Evolutionary conservation across 768 basidiomycete genomes (phyloP).

Genomic region (Suillus clintonianus): DNA sequence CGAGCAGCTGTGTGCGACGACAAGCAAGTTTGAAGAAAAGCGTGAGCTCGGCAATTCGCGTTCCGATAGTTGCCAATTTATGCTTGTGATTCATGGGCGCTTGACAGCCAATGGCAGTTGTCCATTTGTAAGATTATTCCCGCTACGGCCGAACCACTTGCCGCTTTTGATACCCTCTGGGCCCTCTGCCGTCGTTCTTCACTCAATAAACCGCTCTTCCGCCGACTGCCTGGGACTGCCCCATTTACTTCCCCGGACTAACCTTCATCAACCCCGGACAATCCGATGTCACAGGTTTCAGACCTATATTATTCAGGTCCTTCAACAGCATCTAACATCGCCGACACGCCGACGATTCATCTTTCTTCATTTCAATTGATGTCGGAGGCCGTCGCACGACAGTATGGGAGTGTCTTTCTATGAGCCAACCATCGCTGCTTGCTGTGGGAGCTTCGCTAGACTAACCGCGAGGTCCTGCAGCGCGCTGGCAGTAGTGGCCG

Average conservation of each 20-base stretch:
- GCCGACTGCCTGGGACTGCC: slow-evolving; percentile 5
- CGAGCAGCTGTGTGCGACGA: slow-evolving; percentile 26
- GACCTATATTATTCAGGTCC: background rate
- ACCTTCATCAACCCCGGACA: background rate
- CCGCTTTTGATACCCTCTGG: slow-evolving; percentile 10
- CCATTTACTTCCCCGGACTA: background rate
- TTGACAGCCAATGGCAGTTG: slow-evolving; percentile 21
- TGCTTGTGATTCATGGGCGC: slow-evolving; percentile 17
- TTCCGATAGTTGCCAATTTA: slow-evolving; percentile 17
- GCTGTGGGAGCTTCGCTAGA: background rate
- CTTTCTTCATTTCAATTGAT: background rate
- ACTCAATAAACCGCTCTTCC: slow-evolving; percentile 10
- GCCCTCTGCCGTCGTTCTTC: background rate
- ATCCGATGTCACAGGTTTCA: slow-evolving; percentile 3
- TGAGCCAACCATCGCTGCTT: background rate
- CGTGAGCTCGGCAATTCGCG: slow-evolving; percentile 27
- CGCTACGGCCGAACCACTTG: slow-evolving; percentile 3
- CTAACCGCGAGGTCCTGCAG: background rate
- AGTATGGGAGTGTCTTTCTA: background rate
- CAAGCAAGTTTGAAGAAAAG: slow-evolving; percentile 16
- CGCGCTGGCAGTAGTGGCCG: slow-evolving; percentile 5
- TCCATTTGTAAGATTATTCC: slow-evolving; percentile 20
- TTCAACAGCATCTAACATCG: background rate
- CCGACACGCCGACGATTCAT: background rate
- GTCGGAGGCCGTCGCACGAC: slow-evolving; percentile 5